Conservation (phyloP, 1,284 basidiomycete genomes). For the Paramarasmius palmivorus region DNA sequence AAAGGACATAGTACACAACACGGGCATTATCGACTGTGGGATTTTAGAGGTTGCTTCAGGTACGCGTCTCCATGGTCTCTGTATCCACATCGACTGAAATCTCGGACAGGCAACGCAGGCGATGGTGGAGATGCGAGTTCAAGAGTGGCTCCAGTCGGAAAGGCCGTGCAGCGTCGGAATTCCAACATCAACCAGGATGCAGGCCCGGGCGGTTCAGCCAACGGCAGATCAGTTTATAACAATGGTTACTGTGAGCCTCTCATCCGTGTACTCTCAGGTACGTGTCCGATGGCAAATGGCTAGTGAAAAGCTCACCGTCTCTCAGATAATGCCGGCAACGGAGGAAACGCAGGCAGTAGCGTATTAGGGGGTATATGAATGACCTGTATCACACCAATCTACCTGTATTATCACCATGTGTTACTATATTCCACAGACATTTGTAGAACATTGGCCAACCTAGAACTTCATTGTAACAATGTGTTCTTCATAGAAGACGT, state of each 20-base stretch:
- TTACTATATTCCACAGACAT: background rate
- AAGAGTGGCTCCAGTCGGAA: background rate
- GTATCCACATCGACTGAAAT: background rate
- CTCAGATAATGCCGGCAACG: constrained; percentile 2
- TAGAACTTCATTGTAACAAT: background rate
- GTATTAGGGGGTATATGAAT: background rate
- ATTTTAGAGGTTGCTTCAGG: too few species aligned
- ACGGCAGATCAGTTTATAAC: background rate
- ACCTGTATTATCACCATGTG: constrained; percentile 20
- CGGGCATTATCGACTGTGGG: too few species aligned
- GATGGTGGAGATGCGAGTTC: constrained; percentile 19
- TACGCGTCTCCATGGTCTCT: too few species aligned
- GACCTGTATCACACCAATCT: constrained; percentile 5
- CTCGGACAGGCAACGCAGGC: constrained; percentile 32
- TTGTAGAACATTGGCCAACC: background rate
- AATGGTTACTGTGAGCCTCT: background rate
- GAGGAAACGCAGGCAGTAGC: background rate
- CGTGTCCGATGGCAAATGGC: background rate
- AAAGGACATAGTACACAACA: too few species aligned
- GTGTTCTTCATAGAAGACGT: constrained; percentile 44
- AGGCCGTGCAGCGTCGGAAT: background rate
- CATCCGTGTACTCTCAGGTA: background rate
- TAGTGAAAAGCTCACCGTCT: background rate
- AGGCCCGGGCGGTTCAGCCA: background rate
- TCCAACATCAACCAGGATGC: background rate